These are phyloP conservation scores for Xylaria sp. DNA, from an alignment of 2,329 filamentous ascomycete genomes.

Conservation along the genomic window DNA sequence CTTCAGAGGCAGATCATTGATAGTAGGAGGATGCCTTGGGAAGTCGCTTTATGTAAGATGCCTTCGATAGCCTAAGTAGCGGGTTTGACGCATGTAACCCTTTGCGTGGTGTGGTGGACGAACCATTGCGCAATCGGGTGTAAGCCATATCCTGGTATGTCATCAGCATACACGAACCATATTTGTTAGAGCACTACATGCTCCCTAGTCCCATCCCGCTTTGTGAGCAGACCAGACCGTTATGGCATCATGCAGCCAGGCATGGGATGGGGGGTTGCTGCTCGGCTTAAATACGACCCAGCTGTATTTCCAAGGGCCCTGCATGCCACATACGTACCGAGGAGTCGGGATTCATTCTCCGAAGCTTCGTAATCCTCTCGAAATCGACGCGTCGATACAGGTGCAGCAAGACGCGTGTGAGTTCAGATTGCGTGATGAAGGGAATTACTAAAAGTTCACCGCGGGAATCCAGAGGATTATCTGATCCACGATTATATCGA, in stretches of 20 bases:
- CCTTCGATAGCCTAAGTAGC: not conserved
- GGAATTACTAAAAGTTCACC: conserved; percentile 3
- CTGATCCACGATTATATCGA: too few relatives aligned
- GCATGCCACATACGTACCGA: not conserved
- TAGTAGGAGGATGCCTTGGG: not conserved
- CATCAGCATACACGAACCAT: not conserved
- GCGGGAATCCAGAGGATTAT: not conserved
- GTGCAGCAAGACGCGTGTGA: not conserved
- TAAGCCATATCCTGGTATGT: not conserved
- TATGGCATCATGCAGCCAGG: too few relatives aligned
- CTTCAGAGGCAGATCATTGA: not conserved
- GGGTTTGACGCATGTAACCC: not conserved
- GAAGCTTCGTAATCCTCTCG: too few relatives aligned
- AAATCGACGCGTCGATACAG: too few relatives aligned
- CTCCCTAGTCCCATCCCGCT: not conserved
- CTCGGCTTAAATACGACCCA: not conserved
- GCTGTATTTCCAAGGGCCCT: not conserved
- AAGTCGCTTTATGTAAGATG: not conserved
- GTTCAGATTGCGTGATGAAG: conserved; percentile 14
- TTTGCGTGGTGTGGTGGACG: not conserved
- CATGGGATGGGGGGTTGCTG: too few relatives aligned
- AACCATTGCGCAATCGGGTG: not conserved
- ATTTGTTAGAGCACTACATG: conserved; percentile 3
- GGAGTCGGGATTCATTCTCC: conserved; percentile 3
- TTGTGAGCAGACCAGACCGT: too few relatives aligned